Evolutionary conservation across 352 stramenopile species (phyloP), one percentile per base, ranked within the genome.

Genomic region (Pythium phragmitis): DNA sequence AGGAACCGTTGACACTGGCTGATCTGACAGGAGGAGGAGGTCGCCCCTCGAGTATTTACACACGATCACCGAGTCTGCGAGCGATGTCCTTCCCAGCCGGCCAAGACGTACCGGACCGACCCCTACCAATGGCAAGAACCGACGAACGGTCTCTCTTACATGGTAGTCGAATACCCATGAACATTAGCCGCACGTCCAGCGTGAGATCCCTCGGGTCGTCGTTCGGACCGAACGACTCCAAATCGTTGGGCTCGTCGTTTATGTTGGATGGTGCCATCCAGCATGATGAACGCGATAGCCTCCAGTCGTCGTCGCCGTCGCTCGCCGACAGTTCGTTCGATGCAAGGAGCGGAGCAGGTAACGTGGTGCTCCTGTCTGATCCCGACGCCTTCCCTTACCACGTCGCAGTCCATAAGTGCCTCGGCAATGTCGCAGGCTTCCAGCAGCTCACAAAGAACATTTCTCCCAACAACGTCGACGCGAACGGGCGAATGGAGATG

Each of bases 381-480:
- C 37, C 12, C 14, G n/a, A 42, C n/a, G 33, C 13, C 4, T 67
- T 69, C 43, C 67, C 56, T 21, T 70, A 57, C 53, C 57, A 70
- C 48, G 46, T 26, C 7, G 61, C 67, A 1, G 47, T 73, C 7
- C 51, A 60, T 11, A 26, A 60, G 19, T 58, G 61, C 28, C 26
- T 57, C 2, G 62, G 54, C 7, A 45, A 65, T 19, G 16, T 70
- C 0, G 9, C 50, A 0, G 34, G 39, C 16, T 63, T 67, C 19
- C 28, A 56, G 1, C 13, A 64, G 21, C 57, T 70, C n/a, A 17
- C 53, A 1, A 21, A 58, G 16, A 41, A 47, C 4, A 53, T 65
- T n/a, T 1, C 34, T 12, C 7, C 34, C n/a, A 51, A 45, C 7
- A 17, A 51, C 33, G 47, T 37, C 13, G 51, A 61, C 30, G 36